phyloP scores from a whole-genome alignment of 2,329 filamentous ascomycete genomes.

The Xylariaceae sp. region DNA sequence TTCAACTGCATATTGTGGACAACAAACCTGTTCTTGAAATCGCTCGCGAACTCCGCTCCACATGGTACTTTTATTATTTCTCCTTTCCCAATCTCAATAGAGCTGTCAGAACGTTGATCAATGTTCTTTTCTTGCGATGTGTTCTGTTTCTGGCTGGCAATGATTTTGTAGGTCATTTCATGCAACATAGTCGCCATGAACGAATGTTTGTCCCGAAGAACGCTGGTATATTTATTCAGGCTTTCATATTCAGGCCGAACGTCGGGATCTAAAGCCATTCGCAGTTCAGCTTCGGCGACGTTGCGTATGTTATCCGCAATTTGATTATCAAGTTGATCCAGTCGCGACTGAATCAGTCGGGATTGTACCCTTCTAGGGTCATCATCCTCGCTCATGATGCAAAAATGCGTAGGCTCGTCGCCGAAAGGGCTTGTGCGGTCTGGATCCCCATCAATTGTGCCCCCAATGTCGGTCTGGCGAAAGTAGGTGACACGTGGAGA shows the following conservation, averaged over 20 bases:
- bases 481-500: constrained; percentile 97
- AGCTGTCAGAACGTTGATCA: constrained; percentile 36
- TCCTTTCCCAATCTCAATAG: constrained; percentile 51
- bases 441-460: constrained; percentile 73
- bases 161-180: constrained; percentile 42
- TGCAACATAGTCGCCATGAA: constrained; percentile 57
- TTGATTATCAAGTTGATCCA: constrained; percentile 74
- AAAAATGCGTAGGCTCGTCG: constrained; percentile 87
- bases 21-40: constrained; percentile 98
- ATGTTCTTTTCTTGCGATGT: constrained; percentile 23
- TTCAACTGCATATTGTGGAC: constrained; percentile 97
- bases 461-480: constrained; percentile 87
- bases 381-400: constrained; percentile 87
- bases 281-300: constrained; percentile 73
- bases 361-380: constrained; percentile 86
- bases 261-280: constrained; percentile 49
- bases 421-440: constrained; percentile 86
- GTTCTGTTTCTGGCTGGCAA: constrained; percentile 29
- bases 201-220: constrained; percentile 54
- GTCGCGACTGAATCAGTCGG: constrained; percentile 74
- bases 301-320: constrained; percentile 68
- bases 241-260: constrained; percentile 58
- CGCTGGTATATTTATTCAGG: constrained; percentile 50
- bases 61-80: constrained; percentile 65
- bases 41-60: constrained; percentile 78